Evolutionary conservation across 805 yeast genomes (phyloP).

Genomic region (Wickerhamiella slavikovae): DNA sequence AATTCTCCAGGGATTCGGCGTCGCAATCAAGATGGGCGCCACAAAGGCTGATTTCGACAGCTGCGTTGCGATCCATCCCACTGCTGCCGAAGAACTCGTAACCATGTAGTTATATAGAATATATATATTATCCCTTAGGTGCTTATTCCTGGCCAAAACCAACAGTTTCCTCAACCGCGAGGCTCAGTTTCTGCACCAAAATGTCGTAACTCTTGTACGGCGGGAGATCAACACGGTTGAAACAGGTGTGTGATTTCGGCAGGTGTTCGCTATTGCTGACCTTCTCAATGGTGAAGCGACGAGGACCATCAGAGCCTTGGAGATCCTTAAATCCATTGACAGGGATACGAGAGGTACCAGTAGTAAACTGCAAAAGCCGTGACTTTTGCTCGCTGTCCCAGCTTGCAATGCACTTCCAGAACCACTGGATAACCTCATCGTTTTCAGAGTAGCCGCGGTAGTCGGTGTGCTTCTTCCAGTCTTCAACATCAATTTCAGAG

Average conservation of each 20-base stretch:
- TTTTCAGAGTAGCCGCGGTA: slow-evolving; percentile 93
- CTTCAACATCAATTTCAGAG: slow-evolving; percentile 93
- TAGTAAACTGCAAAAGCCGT: slow-evolving; percentile 84
- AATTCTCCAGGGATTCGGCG: slow-evolving; percentile 95
- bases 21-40: slow-evolving; percentile 97
- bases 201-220: slow-evolving; percentile 72
- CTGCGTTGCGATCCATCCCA: slow-evolving; percentile 97
- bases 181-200: slow-evolving; percentile 70
- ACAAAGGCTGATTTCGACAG: slow-evolving; percentile 88
- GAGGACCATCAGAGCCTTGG: slow-evolving; percentile 98
- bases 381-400: slow-evolving; percentile 98
- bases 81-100: slow-evolving; percentile 93
- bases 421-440: slow-evolving; percentile 96
- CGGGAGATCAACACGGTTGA: slow-evolving; percentile 95
- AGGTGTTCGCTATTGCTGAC: slow-evolving; percentile 85
- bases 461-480: slow-evolving; percentile 98
- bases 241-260: slow-evolving; percentile 97
- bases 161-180: slow-evolving; percentile 97
- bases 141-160: slow-evolving; percentile 91
- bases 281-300: slow-evolving; percentile 94
- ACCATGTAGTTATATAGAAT: slow-evolving; percentile 29
- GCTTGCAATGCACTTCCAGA: slow-evolving; percentile 81
- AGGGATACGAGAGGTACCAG: slow-evolving; percentile 98
- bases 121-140: neutral
- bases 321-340: slow-evolving; percentile 97